phyloP scores from a whole-genome alignment of 345 rosid genomes.

The Hypericum perforatum region DNA sequence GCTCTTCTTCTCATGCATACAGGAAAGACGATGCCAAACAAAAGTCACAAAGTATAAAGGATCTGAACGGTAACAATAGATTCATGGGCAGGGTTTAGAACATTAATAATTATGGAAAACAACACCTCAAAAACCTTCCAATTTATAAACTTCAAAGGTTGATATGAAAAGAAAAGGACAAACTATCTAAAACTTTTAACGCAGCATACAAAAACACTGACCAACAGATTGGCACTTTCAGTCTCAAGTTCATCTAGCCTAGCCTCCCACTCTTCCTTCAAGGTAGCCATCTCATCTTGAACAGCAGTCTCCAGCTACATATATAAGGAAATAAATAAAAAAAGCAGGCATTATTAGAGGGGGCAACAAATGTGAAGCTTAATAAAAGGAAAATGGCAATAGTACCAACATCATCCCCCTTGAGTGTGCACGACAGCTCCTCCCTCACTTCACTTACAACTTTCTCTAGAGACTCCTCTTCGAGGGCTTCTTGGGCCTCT shows the following conservation, averaged over 20 bases:
- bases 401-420: slow-evolving; percentile 65
- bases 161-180: neutral
- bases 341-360: slow-evolving; percentile 10
- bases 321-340: slow-evolving; percentile 8
- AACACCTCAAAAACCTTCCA: too few relatives aligned
- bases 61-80: too few relatives aligned
- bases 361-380: neutral
- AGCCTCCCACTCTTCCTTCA: slow-evolving; percentile 86
- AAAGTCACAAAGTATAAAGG: too few relatives aligned
- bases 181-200: slow-evolving; percentile 17
- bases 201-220: slow-evolving; percentile 36
- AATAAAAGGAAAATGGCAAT: slow-evolving; percentile 14
- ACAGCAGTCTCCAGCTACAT: slow-evolving; percentile 67
- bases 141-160: too few relatives aligned
- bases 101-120: neutral
- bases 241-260: slow-evolving; percentile 87
- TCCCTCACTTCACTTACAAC: slow-evolving; percentile 83
- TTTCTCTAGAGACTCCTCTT: slow-evolving; percentile 72
- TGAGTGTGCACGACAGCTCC: slow-evolving; percentile 64
- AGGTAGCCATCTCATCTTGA: slow-evolving; percentile 66
- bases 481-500: slow-evolving; percentile 98
- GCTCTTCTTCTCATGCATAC: too few relatives aligned
- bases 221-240: slow-evolving; percentile 82
- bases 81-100: too few relatives aligned
- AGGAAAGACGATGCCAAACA: too few relatives aligned